Evolutionary conservation across 768 basidiomycete species (phyloP), one percentile per base, ranked within the genome.

Genomic region (Lyophyllum shimeji): DNA sequence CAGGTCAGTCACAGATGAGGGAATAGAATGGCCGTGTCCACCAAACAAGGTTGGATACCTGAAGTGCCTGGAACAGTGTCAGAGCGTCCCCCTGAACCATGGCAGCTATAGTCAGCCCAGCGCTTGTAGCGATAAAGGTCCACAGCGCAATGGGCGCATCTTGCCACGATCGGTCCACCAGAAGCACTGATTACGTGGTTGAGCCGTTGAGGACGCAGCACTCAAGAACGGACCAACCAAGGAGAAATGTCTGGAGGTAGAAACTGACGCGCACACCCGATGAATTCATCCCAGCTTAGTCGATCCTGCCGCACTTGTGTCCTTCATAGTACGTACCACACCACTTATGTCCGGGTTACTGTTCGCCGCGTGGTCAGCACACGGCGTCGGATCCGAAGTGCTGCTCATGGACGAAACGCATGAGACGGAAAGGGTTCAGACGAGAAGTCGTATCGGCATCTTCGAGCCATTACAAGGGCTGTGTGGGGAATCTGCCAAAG

Each of bases 11-110:
- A 9, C 42, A 18, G 24, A 25, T 42, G n/a, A 24, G 18, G 21
- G 17, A n/a, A 34, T 29, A 5, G 17, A 40, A 18, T 29, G 37
- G 33, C n/a, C 20, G 53, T 27, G 15, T n/a, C 9, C 17, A 73
- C 74, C 75, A 78, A 43, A 76, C 74, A 33, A 76, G 62, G 61
- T 76, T 74, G 21, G 72, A 74, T 18, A 76, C 71, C 50, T 74
- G 72, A 47, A 77, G 60, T 6, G 70, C 76, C 63, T 79, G 74
- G 49, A 73, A 71, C 27, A 77, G 60, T 0, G 75, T 71, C 18
- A 77, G 64, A n/a, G 69, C 53, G 3, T 52, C 50, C 17, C 67
- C 61, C 50, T 71, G 71, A 11, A 73, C 69, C 18, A 75, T 60
- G 4, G 77, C 74, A 39, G 76, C 71, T 18, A 77, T 62, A 7